phyloP scores from a whole-genome alignment of 768 basidiomycete genomes.

The Boletus rubropictus region DNA sequence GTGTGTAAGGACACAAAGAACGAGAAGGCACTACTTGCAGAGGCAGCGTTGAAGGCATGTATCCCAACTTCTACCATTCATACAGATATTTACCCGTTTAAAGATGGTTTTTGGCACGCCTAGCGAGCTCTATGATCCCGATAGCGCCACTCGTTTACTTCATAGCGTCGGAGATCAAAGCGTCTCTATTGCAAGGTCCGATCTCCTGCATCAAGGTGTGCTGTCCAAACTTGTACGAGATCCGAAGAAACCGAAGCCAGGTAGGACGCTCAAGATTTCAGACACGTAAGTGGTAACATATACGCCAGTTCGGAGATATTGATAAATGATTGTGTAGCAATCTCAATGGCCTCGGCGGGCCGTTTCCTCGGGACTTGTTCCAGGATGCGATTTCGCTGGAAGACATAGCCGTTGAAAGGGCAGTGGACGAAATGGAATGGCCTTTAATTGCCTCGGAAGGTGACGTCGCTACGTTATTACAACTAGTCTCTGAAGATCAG shows the following conservation, averaged over 20 bases:
- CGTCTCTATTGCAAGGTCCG: constrained; percentile 52
- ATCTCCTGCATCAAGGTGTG: constrained; percentile 58
- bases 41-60: constrained; percentile 65
- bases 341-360: constrained; percentile 60
- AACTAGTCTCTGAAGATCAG: constrained; percentile 78
- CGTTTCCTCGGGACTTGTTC: constrained; percentile 57
- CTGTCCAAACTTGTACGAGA: constrained; percentile 64
- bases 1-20: constrained; percentile 8
- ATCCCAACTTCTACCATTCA: neutral
- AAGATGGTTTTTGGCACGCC: constrained; percentile 79
- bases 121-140: constrained; percentile 58
- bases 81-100: neutral
- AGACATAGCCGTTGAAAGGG: constrained; percentile 44
- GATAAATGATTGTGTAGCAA: constrained; percentile 41
- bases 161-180: constrained; percentile 48
- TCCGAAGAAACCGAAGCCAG: constrained; percentile 58
- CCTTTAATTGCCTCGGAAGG: constrained; percentile 74
- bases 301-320: neutral
- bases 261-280: constrained; percentile 70
- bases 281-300: constrained; percentile 43
- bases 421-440: constrained; percentile 68
- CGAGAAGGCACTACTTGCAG: constrained; percentile 50
- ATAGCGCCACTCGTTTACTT: constrained; percentile 53
- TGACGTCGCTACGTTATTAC: constrained; percentile 68
- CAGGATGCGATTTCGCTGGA: constrained; percentile 66